Percentiles rank a stretch among this genome's conserved stretches.
Evolutionary conservation across 306 rosid species (phyloP).

Genomic region (Vigna unguiculata): DNA sequence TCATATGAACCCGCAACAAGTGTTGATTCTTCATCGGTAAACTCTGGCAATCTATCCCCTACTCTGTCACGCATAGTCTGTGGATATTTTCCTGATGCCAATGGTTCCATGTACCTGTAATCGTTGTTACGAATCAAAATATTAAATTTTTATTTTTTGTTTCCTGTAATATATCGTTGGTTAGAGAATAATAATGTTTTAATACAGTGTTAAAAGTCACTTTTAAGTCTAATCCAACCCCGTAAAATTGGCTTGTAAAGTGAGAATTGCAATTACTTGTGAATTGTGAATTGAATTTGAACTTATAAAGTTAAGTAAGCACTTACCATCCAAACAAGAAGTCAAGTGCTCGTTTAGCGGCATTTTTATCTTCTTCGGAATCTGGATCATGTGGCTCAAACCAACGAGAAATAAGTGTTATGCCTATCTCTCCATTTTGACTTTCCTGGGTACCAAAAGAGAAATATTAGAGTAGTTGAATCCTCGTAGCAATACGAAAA

Average conservation of each 20-base stretch:
- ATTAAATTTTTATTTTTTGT: too few species aligned
- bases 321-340: constrained; percentile 78
- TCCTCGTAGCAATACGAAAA: not conserved
- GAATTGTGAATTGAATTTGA: too few species aligned
- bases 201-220: too few species aligned
- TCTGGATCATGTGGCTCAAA: constrained; percentile 50
- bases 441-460: constrained; percentile 41
- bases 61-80: constrained; percentile 52
- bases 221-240: too few species aligned
- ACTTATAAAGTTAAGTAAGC: too few species aligned
- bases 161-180: too few species aligned
- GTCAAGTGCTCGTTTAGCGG: constrained; percentile 60
- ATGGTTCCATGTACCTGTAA: constrained; percentile 62
- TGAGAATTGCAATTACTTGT: too few species aligned
- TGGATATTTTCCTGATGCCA: constrained; percentile 67
- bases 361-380: constrained; percentile 35
- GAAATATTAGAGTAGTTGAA: not conserved
- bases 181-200: too few species aligned
- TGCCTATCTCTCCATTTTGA: constrained; percentile 71
- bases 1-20: constrained; percentile 58
- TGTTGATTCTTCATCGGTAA: constrained; percentile 40
- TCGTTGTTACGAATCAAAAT: not conserved
- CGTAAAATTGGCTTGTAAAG: too few species aligned
- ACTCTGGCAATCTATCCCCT: constrained; percentile 58
- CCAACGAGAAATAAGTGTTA: constrained; percentile 55